Percentiles rank a stretch among this genome's conserved stretches.
Evolutionary conservation across 768 basidiomycete species (phyloP).

Genomic region (Tulasnella sp.): DNA sequence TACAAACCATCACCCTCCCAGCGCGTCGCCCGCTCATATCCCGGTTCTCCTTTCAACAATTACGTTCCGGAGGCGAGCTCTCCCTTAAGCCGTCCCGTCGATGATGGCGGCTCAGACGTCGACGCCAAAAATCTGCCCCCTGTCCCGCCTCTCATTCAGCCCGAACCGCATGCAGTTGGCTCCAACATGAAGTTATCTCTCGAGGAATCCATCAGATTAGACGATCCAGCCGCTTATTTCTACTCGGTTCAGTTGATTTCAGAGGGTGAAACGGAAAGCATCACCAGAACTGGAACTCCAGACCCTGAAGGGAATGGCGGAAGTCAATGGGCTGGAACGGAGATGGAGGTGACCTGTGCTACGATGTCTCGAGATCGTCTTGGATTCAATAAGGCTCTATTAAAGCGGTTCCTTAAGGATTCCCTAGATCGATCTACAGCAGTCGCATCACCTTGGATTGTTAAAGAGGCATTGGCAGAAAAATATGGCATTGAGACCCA

Average conservation of each 20-base stretch:
- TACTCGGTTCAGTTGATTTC: conserved; percentile 77
- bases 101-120: conserved; percentile 21
- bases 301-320: conserved; percentile 30
- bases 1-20: conserved; percentile 10
- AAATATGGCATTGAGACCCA: conserved; percentile 73
- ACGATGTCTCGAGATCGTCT: conserved; percentile 59
- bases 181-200: conserved; percentile 63
- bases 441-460: conserved; percentile 90
- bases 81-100: conserved; percentile 28
- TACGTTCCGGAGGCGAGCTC: conserved; percentile 23
- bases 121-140: conserved; percentile 20
- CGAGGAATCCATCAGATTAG: conserved; percentile 54
- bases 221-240: conserved; percentile 71
- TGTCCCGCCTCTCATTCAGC: conserved; percentile 34
- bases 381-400: conserved; percentile 91
- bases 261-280: conserved; percentile 49
- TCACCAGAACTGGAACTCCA: conserved; percentile 1
- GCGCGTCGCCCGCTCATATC: conserved; percentile 31
- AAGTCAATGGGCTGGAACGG: conserved; percentile 53
- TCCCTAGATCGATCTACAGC: conserved; percentile 87
- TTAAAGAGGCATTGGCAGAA: conserved; percentile 72
- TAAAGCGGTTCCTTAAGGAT: conserved; percentile 91
- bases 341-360: conserved; percentile 51
- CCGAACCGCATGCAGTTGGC: no score
- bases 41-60: conserved; percentile 35